Evolutionary conservation across 768 basidiomycete genomes (phyloP), one percentile per base, ranked within the genome.

Genomic region (Nevesoporus exiguus): DNA sequence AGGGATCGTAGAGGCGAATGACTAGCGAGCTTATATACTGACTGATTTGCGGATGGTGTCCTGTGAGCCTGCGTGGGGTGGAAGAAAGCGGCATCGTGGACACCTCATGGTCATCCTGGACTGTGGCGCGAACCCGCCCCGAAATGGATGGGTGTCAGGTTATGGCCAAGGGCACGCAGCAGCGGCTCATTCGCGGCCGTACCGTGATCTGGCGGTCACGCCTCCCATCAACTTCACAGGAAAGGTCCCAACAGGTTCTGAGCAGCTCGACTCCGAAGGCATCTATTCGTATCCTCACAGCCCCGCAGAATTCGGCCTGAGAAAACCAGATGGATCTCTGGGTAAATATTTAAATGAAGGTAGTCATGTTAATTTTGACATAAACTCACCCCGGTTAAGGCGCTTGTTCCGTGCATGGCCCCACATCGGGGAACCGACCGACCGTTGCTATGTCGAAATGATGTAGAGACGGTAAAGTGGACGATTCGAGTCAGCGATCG

Each of bases 51-150:
- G 60, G 57, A 56, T 54, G 58, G 58, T 34, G 53, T 54, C 54
- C 67, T 65, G 60, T 56, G 51, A 55, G 57, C 47, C 40, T 59
- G 49, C 47, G 59, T 62, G 60, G 60, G n/a, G 44, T 52, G 47
- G 68, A 71, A 58, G 70, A 65, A 63, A 59, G 64, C 49, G 61
- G 68, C 70, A 70, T 62, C 69, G 70, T 70, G 69, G 70, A 37
- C 52, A 54, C 69, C 69, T 56, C 69, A 70, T 70, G 69, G 62
- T 57, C 68, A 64, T 61, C 58, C 55, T 54, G 64, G 36, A 57
- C 54, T 64, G 66, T 71, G 70, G 70, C 69, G 65, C 63, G 55
- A 56, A 46, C 59, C 52, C 48, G 56, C 52, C 69, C 68, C 59
- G 54, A 66, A 72, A 64, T 59, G 65, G 67, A 59, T 59, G 56